phyloP scores from a whole-genome alignment of 768 basidiomycete genomes.

The Suillus luteus region DNA sequence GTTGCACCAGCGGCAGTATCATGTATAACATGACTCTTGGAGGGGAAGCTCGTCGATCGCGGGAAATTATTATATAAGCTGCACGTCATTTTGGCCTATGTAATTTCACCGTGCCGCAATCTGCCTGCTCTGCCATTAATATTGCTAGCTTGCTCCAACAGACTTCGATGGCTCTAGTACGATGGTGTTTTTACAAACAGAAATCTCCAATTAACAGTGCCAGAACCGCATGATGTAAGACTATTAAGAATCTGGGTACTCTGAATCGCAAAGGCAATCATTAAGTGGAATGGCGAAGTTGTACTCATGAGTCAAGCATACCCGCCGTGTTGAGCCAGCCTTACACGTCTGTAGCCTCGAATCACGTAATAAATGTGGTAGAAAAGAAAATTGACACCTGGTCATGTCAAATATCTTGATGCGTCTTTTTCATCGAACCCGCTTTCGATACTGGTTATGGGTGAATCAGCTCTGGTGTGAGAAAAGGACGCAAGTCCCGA shows the following conservation, averaged over 20 bases:
- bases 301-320: neutral
- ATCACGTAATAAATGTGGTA: neutral
- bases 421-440: neutral
- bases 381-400: neutral
- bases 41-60: neutral
- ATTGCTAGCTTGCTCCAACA: too few relatives aligned
- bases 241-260: neutral
- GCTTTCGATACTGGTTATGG: neutral
- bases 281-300: neutral
- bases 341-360: neutral
- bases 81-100: neutral
- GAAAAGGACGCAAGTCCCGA: neutral
- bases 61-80: slow-evolving; percentile 5
- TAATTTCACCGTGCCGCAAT: too few relatives aligned
- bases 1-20: slow-evolving; percentile 17
- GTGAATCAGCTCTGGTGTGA: neutral
- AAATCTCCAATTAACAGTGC: too few relatives aligned
- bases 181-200: too few relatives aligned
- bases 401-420: neutral
- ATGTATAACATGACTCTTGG: neutral
- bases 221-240: neutral
- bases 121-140: too few relatives aligned
- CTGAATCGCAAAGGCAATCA: neutral
- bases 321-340: neutral
- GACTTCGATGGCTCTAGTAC: too few relatives aligned